Evolutionary conservation across 2,329 filamentous ascomycete species (phyloP).

Genomic region (Trichoderma afroharzianum): DNA sequence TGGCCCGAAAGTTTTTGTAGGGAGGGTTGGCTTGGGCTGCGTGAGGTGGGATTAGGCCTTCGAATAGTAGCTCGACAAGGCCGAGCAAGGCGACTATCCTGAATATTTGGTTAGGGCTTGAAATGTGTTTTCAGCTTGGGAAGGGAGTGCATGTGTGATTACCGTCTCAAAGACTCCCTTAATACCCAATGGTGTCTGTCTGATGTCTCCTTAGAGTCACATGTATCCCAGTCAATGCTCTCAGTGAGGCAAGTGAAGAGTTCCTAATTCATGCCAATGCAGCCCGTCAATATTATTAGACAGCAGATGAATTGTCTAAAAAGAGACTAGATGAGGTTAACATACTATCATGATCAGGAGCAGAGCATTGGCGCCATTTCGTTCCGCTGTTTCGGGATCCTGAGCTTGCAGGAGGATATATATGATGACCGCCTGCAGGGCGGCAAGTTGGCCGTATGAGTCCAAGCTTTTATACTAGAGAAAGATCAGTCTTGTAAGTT

Average conservation of each 20-base stretch:
- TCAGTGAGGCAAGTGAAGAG: conserved; percentile 5
- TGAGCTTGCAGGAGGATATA: conserved; percentile 4
- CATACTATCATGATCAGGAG: neutral
- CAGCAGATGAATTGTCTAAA: neutral
- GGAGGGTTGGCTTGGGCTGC: neutral
- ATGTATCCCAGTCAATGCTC: neutral
- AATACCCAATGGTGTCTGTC: neutral
- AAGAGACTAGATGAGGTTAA: neutral
- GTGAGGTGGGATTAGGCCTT: conserved; percentile 2
- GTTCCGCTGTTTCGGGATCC: neutral
- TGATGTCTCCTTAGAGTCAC: neutral
- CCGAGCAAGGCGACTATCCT: conserved; percentile 1
- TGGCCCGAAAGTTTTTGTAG: neutral
- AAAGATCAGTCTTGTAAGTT: neutral
- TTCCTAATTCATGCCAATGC: neutral
- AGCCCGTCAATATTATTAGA: neutral
- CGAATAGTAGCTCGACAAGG: conserved; percentile 2
- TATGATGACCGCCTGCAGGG: conserved; percentile 3
- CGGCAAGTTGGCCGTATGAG: neutral
- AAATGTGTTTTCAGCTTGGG: neutral
- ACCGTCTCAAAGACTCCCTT: conserved; percentile 1
- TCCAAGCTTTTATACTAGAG: neutral
- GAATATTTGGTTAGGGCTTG: neutral
- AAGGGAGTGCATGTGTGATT: neutral
- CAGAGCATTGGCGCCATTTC: conserved; percentile 8